These are phyloP conservation scores for Pistacia atlantica DNA, from an alignment of 345 rosid species.

Conservation along the genomic window DNA sequence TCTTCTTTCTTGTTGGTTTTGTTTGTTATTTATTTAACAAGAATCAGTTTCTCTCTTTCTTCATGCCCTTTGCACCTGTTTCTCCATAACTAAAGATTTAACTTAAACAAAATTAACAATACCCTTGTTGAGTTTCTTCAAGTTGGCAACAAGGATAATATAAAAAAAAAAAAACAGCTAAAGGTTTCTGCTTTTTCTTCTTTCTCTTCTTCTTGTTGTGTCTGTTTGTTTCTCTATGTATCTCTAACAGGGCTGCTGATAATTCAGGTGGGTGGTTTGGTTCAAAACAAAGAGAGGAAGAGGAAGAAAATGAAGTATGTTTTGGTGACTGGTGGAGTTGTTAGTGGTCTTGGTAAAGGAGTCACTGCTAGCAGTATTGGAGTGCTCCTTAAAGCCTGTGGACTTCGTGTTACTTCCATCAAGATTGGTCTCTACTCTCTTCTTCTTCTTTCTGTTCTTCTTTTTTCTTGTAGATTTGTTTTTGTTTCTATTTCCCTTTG, in stretches of 20 bases:
- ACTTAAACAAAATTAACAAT: background rate
- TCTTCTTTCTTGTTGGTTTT: background rate
- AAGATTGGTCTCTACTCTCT: constrained; percentile 57
- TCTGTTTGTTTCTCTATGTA: background rate
- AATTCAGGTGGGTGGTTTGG: background rate
- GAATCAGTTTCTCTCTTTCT: background rate
- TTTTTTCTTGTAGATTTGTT: background rate
- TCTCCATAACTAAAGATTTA: constrained; percentile 3
- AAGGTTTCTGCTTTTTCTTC: background rate
- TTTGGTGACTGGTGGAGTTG: constrained; percentile 70
- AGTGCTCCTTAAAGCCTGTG: constrained; percentile 70
- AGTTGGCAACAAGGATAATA: background rate
- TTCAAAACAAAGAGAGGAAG: background rate
- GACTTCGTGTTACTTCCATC: constrained; percentile 80
- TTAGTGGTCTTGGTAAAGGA: constrained; percentile 74
- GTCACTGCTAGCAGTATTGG: constrained; percentile 74
- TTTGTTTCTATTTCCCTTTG: background rate
- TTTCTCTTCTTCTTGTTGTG: background rate
- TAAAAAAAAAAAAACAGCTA: too few species aligned
- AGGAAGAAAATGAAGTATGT: constrained; percentile 57
- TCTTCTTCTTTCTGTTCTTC: background rate
- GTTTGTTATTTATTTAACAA: background rate
- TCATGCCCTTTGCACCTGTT: constrained; percentile 17
- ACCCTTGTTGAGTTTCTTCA: background rate
- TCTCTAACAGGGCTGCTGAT: too few species aligned